phyloP scores from a whole-genome alignment of 2,329 filamentous ascomycete genomes.

The Tolypocladium pustulatum region DNA sequence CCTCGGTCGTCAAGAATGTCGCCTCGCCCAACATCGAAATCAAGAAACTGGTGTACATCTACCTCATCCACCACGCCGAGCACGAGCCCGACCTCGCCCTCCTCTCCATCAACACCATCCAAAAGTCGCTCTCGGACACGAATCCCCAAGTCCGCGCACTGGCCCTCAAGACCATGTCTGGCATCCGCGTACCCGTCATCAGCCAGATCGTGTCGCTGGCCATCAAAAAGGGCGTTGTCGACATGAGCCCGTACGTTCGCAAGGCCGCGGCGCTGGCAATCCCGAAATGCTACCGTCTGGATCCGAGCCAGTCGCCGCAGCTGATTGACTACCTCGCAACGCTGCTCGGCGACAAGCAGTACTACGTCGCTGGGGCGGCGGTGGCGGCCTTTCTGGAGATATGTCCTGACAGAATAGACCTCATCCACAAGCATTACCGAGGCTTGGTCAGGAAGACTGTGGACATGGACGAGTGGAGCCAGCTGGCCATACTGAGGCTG shows the following conservation, averaged over 20 bases:
- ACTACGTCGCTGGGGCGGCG: constrained; percentile 91
- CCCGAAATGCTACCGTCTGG: constrained; percentile 88
- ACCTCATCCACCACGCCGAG: constrained; percentile 92
- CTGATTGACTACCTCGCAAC: constrained; percentile 70
- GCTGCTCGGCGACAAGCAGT: constrained; percentile 81
- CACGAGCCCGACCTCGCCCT: constrained; percentile 91
- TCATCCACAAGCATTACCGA: constrained; percentile 86
- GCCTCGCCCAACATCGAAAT: constrained; percentile 89
- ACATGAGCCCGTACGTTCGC: constrained; percentile 91
- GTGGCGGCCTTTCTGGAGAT: constrained; percentile 82
- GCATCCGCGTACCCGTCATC: constrained; percentile 93
- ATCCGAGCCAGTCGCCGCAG: constrained; percentile 76
- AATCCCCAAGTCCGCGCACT: constrained; percentile 87
- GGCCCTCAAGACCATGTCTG: constrained; percentile 92
- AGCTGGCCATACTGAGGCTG: constrained; percentile 70
- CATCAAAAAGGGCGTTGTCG: constrained; percentile 85
- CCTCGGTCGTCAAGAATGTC: constrained; percentile 96
- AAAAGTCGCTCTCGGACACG: constrained; percentile 88
- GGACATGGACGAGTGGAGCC: constrained; percentile 99
- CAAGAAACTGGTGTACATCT: constrained; percentile 98
- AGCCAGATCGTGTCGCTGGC: constrained; percentile 93
- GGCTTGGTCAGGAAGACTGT: constrained; percentile 79
- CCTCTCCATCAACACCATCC: constrained; percentile 96
- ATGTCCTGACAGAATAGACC: constrained; percentile 75
- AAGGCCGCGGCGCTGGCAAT: constrained; percentile 90